Evolutionary conservation across 768 basidiomycete genomes (phyloP).

Genomic region (Dendrothele bispora): DNA sequence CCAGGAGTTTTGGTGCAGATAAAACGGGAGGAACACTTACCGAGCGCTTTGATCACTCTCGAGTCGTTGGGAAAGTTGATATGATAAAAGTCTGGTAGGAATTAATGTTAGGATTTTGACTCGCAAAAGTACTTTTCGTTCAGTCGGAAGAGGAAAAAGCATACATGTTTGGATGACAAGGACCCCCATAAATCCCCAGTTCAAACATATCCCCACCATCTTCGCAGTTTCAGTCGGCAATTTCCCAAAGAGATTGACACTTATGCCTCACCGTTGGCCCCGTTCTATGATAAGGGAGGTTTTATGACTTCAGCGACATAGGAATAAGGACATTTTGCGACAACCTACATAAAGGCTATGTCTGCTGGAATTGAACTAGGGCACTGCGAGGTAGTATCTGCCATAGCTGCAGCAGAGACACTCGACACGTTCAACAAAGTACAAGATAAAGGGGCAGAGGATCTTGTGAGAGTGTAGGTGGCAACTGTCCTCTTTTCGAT

Average conservation of each 20-base stretch:
- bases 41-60: not conserved
- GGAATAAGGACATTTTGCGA: no score
- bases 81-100: slow-evolving; percentile 1
- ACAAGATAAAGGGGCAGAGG: no score
- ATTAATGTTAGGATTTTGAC: not conserved
- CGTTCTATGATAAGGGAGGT: no score
- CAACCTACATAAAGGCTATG: no score
- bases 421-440: no score
- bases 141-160: no score
- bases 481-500: no score
- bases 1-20: not conserved
- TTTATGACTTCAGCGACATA: no score
- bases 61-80: slow-evolving; percentile 1
- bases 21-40: not conserved
- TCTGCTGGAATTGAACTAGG: no score
- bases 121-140: not conserved
- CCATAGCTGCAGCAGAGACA: no score
- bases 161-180: not conserved
- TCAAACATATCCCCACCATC: not conserved
- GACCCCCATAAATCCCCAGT: not conserved
- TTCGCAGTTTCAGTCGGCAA: not conserved
- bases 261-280: not conserved
- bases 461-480: no score
- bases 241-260: not conserved
- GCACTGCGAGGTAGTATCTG: no score